Evolutionary conservation across 2,329 filamentous ascomycete species (phyloP).

Genomic region (Verticillium alfalfae): DNA sequence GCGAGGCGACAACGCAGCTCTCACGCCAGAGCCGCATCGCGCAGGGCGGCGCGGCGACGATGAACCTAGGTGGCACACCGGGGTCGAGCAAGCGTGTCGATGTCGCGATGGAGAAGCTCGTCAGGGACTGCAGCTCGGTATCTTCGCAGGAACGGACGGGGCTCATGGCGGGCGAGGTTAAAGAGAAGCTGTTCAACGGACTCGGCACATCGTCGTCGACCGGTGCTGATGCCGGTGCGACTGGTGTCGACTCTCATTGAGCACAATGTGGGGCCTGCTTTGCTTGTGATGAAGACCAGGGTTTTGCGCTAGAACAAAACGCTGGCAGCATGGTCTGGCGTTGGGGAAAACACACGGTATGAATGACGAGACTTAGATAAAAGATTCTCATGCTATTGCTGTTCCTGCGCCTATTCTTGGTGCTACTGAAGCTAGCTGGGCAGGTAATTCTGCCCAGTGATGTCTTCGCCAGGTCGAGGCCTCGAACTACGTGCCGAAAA

Average conservation of each 20-base stretch:
- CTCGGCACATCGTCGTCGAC: slow-evolving; percentile 17
- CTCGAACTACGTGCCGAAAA: no score
- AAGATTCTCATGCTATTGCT: not conserved
- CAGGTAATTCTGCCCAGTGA: not conserved
- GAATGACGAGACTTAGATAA: not conserved
- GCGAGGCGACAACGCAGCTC: slow-evolving; percentile 48
- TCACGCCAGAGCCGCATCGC: slow-evolving; percentile 23
- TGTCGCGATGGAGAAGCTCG: slow-evolving; percentile 52
- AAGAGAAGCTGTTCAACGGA: slow-evolving; percentile 55
- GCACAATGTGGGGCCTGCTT: not conserved
- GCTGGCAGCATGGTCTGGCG: not conserved
- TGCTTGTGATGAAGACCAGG: not conserved
- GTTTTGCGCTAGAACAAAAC: not conserved
- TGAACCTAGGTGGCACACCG: slow-evolving; percentile 13
- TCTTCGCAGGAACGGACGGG: slow-evolving; percentile 59
- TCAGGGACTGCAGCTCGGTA: slow-evolving; percentile 56
- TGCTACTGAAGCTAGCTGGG: no score
- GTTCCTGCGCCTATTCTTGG: no score
- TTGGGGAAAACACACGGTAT: not conserved
- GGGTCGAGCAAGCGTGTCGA: slow-evolving; percentile 27
- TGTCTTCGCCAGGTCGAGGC: not conserved
- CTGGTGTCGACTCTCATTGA: not conserved
- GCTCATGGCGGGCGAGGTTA: slow-evolving; percentile 56
- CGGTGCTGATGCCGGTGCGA: not conserved
- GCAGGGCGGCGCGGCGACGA: slow-evolving; percentile 17